Conservation (phyloP, 805 yeast genomes). For the Candida xiaguanensis region DNA sequence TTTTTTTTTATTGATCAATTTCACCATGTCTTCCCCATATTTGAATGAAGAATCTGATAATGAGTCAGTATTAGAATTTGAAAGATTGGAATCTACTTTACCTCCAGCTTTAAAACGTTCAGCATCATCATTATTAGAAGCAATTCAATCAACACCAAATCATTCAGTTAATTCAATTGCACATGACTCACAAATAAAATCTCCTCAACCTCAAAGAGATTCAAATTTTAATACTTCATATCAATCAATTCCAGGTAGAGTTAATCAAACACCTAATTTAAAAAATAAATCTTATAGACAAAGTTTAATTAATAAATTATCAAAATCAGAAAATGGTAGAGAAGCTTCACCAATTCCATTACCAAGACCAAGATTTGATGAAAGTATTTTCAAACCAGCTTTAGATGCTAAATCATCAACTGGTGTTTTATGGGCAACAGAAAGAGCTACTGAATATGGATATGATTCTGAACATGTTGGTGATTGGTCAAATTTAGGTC, state of each 20-base stretch:
- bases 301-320: conserved; percentile 24
- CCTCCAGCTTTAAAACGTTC: conserved; percentile 37
- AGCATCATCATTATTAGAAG: conserved; percentile 36
- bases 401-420: conserved; percentile 56
- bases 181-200: conserved; percentile 12
- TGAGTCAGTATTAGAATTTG: conserved; percentile 33
- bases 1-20: neutral
- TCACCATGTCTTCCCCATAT: conserved; percentile 4
- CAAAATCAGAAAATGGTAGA: conserved; percentile 31
- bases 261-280: conserved; percentile 10
- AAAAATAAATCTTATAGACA: conserved; percentile 15
- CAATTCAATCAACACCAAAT: conserved; percentile 15
- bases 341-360: conserved; percentile 48
- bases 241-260: conserved; percentile 12
- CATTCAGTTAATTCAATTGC: neutral
- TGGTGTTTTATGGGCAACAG: conserved; percentile 64
- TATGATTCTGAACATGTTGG: conserved; percentile 36
- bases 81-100: conserved; percentile 38
- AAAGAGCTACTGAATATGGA: conserved; percentile 56
- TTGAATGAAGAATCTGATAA: conserved; percentile 8
- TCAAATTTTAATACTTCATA: conserved; percentile 1
- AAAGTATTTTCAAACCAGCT: conserved; percentile 51
- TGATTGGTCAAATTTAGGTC: conserved; percentile 60
- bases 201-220: conserved; percentile 20
- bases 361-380: conserved; percentile 44